phyloP scores from a whole-genome alignment of 129 eudicot species.

The Smallanthus sonchifolius region DNA sequence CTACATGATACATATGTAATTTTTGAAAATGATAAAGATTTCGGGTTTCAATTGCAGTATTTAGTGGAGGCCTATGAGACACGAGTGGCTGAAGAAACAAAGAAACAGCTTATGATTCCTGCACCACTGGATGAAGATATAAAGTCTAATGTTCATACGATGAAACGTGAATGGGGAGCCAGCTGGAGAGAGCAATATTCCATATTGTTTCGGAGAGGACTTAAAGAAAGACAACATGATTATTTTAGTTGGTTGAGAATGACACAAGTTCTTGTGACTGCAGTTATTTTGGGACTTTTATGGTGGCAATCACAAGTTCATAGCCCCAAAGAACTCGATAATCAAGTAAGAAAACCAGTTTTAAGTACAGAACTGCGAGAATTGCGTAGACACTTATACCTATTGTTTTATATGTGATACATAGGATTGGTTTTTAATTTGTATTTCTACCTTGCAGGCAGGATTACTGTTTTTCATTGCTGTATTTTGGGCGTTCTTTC shows the following conservation, averaged over 20 bases:
- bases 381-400: not conserved
- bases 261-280: conserved; percentile 82
- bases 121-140: conserved; percentile 58
- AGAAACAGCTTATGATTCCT: conserved; percentile 56
- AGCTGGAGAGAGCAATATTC: conserved; percentile 82
- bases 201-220: conserved; percentile 74
- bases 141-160: conserved; percentile 37
- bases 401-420: no score
- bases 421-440: not conserved
- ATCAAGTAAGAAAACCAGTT: conserved; percentile 51
- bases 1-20: not conserved
- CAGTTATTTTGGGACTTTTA: conserved; percentile 70
- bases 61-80: conserved; percentile 93
- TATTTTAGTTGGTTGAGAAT: conserved; percentile 93
- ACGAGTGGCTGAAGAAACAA: conserved; percentile 64
- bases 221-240: conserved; percentile 86
- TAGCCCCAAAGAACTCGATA: conserved; percentile 50
- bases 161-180: conserved; percentile 95
- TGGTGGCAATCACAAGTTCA: conserved; percentile 91
- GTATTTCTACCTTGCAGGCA: conserved; percentile 42
- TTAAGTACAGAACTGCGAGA: not conserved
- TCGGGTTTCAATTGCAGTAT: conserved; percentile 41
- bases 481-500: conserved; percentile 97
- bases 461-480: conserved; percentile 89
- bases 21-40: not conserved